Evolutionary conservation across 2,329 filamentous ascomycete genomes (phyloP), one percentile per base, ranked within the genome.

Genomic region (Fusarium clavum): DNA sequence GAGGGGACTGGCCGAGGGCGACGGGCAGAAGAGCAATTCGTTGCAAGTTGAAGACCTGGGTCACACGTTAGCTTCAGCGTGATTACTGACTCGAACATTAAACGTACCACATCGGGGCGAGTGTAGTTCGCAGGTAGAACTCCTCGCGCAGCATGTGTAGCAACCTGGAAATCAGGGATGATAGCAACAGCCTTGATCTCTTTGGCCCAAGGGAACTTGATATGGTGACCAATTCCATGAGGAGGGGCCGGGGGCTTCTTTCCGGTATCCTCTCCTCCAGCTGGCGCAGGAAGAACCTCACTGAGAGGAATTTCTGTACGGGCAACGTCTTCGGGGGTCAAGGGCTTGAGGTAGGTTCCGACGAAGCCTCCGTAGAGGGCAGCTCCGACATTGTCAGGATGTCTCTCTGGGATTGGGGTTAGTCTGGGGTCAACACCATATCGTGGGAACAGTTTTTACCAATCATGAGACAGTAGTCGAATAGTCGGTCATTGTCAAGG

Each of bases 401-500:
- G 94, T 70, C 94, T 90, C 81, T 97, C 89, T 90, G 67, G 79
- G 16, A 27, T 25, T 12, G 30, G 1, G 27, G 64, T 75, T 58
- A 76, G 66, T 30, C 32, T 18, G 10, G 24, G 51, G 22, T 14
- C 24, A 27, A n/a, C 6, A 40, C 14, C 53, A 5, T 18, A 30
- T 20, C 18, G 16, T 30, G 18, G 27, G 18, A n/a, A 9, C 7
- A 44, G 11, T 24, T 78, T 83, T 71, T 80, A 92, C 91, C 93
- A 81, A 98, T 97, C 96, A 99, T 99, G 72, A 99, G 85, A 78
- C 94, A 97, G 80, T 94, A 99, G 82, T 99, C 96, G 75, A 99
- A 91, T 78, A 99, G 88, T 41, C 96, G 87, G 70, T 93, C 92
- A 76, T 93, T 91, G 62, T 88, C 89, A 69, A 99, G 83, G 43